These are phyloP conservation scores for Caulochytrium protostelioides DNA, from an alignment of 371 early-diverging fungal species.

Conservation along the genomic window DNA sequence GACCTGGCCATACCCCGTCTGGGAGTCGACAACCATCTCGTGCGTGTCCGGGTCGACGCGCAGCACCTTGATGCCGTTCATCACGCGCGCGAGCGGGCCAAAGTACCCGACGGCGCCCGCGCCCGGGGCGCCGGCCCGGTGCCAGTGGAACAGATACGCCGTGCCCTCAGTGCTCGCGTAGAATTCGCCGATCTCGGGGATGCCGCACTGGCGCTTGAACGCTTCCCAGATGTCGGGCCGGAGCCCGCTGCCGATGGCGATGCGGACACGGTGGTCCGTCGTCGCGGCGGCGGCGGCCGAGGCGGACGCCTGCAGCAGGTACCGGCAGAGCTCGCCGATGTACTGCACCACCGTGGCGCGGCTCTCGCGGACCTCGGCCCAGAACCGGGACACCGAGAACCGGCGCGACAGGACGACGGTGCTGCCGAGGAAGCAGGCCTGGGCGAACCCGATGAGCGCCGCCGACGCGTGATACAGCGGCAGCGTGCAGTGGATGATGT, in stretches of 20 bases:
- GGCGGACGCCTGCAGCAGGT: constrained; percentile 26
- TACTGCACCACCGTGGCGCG: no score
- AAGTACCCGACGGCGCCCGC: no score
- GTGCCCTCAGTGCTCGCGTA: no score
- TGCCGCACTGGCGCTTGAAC: constrained; percentile 30
- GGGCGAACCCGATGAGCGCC: not conserved
- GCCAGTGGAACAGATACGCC: no score
- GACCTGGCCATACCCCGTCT: no score
- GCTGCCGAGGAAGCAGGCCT: not conserved
- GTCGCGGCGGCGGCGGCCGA: constrained; percentile 24
- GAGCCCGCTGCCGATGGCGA: constrained; percentile 48
- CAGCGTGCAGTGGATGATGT: not conserved
- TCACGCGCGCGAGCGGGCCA: no score
- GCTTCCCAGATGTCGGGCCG: constrained; percentile 42
- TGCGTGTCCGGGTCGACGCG: no score
- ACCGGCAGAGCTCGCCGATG: constrained; percentile 49
- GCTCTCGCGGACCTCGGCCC: not conserved
- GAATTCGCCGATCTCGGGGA: constrained; percentile 26
- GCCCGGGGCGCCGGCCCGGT: no score
- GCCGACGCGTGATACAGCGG: constrained; percentile 1
- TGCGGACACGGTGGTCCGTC: constrained; percentile 11
- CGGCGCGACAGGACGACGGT: not conserved
- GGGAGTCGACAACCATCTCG: no score
- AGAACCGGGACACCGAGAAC: constrained; percentile 1
- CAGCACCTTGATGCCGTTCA: no score